These are phyloP conservation scores for Stentor roeselii DNA, from an alignment of 73 alveolate genomes.

Conservation along the genomic window DNA sequence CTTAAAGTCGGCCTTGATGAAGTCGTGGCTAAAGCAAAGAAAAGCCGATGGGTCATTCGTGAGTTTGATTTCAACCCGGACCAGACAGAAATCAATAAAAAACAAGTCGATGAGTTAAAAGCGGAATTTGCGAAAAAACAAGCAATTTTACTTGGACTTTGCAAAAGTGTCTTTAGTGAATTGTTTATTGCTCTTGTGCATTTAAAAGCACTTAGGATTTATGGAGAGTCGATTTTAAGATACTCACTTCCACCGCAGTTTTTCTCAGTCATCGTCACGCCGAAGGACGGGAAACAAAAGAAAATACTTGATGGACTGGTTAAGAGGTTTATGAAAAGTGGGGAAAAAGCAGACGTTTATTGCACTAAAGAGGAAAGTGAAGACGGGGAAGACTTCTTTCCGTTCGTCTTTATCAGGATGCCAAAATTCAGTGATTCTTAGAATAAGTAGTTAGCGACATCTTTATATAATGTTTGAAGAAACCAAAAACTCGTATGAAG, in stretches of 20 bases:
- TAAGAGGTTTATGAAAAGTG: constrained; percentile 41
- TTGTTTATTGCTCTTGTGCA: constrained; percentile 64
- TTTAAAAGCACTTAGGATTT: constrained; percentile 72
- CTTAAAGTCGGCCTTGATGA: constrained; percentile 37
- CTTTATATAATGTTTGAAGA: neutral
- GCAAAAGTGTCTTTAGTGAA: constrained; percentile 67
- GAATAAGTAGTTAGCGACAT: too few relatives aligned
- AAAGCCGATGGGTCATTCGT: constrained; percentile 49
- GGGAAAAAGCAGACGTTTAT: constrained; percentile 55
- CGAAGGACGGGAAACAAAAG: constrained; percentile 60
- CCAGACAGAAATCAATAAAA: constrained; percentile 49
- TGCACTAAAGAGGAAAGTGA: constrained; percentile 79
- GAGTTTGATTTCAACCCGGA: constrained; percentile 62
- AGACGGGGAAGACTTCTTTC: constrained; percentile 87
- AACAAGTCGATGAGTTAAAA: constrained; percentile 25
- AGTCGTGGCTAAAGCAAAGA: constrained; percentile 48
- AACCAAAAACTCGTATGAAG: neutral
- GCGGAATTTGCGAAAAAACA: constrained; percentile 24
- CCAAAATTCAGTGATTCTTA: too few relatives aligned
- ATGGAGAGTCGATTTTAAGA: constrained; percentile 75
- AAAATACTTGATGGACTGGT: constrained; percentile 47
- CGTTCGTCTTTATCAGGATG: constrained; percentile 62
- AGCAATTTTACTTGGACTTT: constrained; percentile 54
- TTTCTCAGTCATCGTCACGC: constrained; percentile 38
- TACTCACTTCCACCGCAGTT: constrained; percentile 71